Evolutionary conservation across 768 basidiomycete genomes (phyloP), one percentile per base, ranked within the genome.

Genomic region (Suillus clintonianus): DNA sequence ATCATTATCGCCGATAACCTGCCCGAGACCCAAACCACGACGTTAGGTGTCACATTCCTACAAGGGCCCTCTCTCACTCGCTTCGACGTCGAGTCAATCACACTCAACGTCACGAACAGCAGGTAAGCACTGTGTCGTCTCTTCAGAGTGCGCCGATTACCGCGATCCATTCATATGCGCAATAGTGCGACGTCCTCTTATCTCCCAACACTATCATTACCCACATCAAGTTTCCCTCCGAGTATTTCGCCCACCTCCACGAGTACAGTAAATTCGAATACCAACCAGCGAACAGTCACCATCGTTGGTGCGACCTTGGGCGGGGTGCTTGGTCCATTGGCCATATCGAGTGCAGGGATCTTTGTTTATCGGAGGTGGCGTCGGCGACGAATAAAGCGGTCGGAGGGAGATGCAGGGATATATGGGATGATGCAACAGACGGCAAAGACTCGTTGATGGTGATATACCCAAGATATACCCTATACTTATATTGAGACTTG

Each of bases 1-100:
- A 70, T 78, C 32, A 77, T 81, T 32, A 68, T 74, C 32, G 74
- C 83, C 27, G 68, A 83, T 1, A 67, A 80, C 47, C 76, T 87
- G 17, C 73, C 71, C 0, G 79, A 79, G 63, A 69, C 76, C 10
- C 75, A 77, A 22, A 74, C 75, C 17, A 82, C 83, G 0, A 80
- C 78, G 0, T 70, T 87, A 0, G 75, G 77, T 8, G 64, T 86
- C 62, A 82, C 80, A 1, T 82, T 78, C 64, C 56, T 80, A 8
- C 72, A 71, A 15, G 70, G 59, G 7, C 54, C 67, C 24, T 53
- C 62, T 36, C 68, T 71, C 41, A 63, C 79, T 9, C 75, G 70
- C 55, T 72, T 84, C 45, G 80, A 81, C 62, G 72, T 84, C 32
- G 75, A 75, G 30, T 69, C 65, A 8, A 76, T 84, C 24, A 71